Percentiles rank a stretch among this genome's conserved stretches.
These are phyloP conservation scores for Serendipita sp. DNA, from an alignment of 768 basidiomycete species.

Conservation along the genomic window DNA sequence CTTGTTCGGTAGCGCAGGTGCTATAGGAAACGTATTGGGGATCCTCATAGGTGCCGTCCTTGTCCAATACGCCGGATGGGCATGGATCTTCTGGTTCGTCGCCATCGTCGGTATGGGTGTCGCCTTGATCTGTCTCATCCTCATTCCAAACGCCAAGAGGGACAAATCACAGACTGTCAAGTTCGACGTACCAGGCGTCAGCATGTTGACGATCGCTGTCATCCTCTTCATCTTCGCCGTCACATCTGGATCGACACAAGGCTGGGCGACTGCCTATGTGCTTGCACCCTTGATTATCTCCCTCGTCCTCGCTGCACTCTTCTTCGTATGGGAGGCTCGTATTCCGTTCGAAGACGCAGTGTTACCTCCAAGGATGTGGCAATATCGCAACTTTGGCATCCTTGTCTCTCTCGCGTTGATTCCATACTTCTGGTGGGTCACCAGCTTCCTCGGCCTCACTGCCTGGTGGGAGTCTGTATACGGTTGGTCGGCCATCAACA, in stretches of 20 bases:
- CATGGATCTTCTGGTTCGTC: conserved; percentile 36
- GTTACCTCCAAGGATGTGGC: conserved; percentile 9
- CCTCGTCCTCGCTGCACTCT: conserved; percentile 22
- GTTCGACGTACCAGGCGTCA: conserved; percentile 2
- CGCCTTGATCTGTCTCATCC: conserved; percentile 18
- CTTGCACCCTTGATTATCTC: conserved; percentile 31
- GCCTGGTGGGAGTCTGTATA: conserved; percentile 7
- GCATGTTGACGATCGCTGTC: background rate
- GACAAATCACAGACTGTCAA: background rate
- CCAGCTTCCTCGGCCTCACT: background rate
- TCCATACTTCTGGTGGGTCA: background rate
- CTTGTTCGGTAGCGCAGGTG: conserved; percentile 17
- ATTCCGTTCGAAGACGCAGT: conserved; percentile 27
- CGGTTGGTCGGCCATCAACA: conserved; percentile 10
- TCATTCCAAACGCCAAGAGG: conserved; percentile 18
- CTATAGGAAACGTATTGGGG: conserved; percentile 30
- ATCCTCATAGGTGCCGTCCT: conserved; percentile 13
- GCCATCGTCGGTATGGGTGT: conserved; percentile 24
- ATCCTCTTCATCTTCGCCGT: no score
- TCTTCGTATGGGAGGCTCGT: conserved; percentile 35
- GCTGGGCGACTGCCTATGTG: conserved; percentile 32
- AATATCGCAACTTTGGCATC: no score
- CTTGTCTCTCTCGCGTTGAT: conserved; percentile 19
- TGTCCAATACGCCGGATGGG: conserved; percentile 24
- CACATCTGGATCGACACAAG: conserved; percentile 10